Evolutionary conservation across 192 early-diverging fungal species (phyloP).

Genomic region (Kappamyces sp.): DNA sequence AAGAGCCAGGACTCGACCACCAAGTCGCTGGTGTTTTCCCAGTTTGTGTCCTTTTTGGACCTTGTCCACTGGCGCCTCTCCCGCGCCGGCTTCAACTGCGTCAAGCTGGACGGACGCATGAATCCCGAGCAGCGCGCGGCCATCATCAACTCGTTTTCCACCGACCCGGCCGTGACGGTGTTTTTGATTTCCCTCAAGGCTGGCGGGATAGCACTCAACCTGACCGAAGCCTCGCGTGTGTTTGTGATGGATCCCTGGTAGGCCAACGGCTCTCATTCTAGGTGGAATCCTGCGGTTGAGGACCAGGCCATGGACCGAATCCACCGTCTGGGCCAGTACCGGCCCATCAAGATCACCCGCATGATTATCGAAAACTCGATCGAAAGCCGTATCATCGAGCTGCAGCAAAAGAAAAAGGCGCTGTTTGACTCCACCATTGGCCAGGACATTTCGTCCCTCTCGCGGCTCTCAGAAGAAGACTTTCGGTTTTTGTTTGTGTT

Average conservation of each 20-base stretch:
- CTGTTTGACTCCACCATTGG: conserved; percentile 86
- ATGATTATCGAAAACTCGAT: conserved; percentile 92
- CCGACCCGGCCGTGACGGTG: conserved; percentile 72
- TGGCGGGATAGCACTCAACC: conserved; percentile 85
- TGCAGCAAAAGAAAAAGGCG: conserved; percentile 91
- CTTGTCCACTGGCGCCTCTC: conserved; percentile 85
- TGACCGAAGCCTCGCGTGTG: conserved; percentile 83
- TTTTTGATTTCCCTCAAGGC: conserved; percentile 89
- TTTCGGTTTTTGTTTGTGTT: conserved; percentile 79
- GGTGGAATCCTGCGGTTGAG: conserved; percentile 66
- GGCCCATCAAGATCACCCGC: conserved; percentile 82
- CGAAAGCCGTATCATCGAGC: conserved; percentile 77
- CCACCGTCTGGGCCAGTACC: conserved; percentile 83
- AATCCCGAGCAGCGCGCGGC: conserved; percentile 62
- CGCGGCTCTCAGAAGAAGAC: conserved; percentile 62
- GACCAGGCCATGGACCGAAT: conserved; percentile 93
- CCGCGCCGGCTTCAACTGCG: conserved; percentile 76
- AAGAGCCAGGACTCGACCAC: conserved; percentile 63
- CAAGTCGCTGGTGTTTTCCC: conserved; percentile 74
- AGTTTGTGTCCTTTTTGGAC: conserved; percentile 87
- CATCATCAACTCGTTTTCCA: conserved; percentile 59
- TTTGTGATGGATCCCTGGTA: conserved; percentile 59
- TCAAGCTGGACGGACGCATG: conserved; percentile 88
- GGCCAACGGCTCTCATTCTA: conserved; percentile 61
- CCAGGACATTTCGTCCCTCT: conserved; percentile 62